These are phyloP conservation scores for Jamesozyma piceae DNA, from an alignment of 805 yeast genomes.

Conservation along the genomic window DNA sequence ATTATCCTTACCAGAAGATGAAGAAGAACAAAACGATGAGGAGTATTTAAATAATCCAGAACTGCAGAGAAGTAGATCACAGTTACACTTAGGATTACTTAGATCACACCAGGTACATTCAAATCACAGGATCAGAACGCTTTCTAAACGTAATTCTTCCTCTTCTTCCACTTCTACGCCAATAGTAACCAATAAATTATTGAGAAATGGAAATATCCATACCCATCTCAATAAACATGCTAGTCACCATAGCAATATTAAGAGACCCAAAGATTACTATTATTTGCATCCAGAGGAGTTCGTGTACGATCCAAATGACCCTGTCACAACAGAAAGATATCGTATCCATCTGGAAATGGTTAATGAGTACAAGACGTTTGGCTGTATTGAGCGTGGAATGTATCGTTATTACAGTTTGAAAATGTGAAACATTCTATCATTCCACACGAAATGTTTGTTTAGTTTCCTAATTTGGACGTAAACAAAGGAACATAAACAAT, in stretches of 20 bases:
- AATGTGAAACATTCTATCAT: conserved; percentile 18
- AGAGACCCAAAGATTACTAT: conserved; percentile 10
- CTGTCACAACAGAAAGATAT: conserved; percentile 20
- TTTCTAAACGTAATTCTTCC: not conserved
- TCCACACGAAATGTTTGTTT: too few relatives aligned
- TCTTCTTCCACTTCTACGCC: not conserved
- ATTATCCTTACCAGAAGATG: not conserved
- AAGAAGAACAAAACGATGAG: conserved; percentile 22
- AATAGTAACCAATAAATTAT: too few relatives aligned
- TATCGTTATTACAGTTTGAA: conserved; percentile 36
- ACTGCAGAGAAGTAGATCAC: conserved; percentile 28
- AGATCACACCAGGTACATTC: conserved; percentile 6
- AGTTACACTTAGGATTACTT: conserved; percentile 21
- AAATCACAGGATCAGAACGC: not conserved
- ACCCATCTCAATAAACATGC: too few relatives aligned
- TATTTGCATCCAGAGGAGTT: conserved; percentile 19
- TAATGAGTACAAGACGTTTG: conserved; percentile 33
- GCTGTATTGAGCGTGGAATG: conserved; percentile 37
- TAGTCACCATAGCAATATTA: not conserved
- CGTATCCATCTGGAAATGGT: conserved; percentile 24
- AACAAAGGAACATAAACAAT: not conserved
- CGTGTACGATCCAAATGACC: conserved; percentile 20
- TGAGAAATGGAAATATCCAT: not conserved
- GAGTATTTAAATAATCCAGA: conserved; percentile 25
- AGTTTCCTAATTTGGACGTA: not conserved